Evolutionary conservation across 2,329 filamentous ascomycete genomes (phyloP).

Genomic region (Colletotrichum somersetense): DNA sequence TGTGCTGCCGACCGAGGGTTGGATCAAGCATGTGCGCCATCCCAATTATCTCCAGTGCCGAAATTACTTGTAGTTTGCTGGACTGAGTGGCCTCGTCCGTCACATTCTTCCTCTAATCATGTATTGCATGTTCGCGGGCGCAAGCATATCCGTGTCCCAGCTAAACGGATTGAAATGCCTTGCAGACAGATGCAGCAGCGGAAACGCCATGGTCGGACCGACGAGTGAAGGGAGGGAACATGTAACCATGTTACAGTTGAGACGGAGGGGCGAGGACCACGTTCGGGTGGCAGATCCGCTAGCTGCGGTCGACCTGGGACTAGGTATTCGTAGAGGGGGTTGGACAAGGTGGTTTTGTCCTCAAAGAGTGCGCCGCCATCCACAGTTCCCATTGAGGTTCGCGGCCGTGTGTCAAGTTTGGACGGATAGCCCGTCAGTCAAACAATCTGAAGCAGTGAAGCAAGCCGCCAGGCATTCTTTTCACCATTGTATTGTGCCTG

Average conservation of each 20-base stretch:
- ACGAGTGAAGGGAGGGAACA: slow-evolving; percentile 26
- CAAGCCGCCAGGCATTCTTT: slow-evolving; percentile 18
- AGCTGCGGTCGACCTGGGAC: slow-evolving; percentile 37
- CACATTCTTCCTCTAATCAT: not conserved
- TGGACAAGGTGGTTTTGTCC: slow-evolving; percentile 35
- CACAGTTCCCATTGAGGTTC: slow-evolving; percentile 34
- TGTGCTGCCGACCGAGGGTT: slow-evolving; percentile 11
- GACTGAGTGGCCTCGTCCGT: slow-evolving; percentile 8
- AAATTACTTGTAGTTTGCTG: not conserved
- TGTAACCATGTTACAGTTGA: slow-evolving; percentile 39
- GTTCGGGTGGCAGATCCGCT: slow-evolving; percentile 42
- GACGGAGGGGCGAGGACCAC: slow-evolving; percentile 38
- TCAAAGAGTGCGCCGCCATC: slow-evolving; percentile 3
- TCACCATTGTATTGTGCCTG: not conserved
- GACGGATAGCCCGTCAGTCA: slow-evolving; percentile 38
- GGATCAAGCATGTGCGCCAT: slow-evolving; percentile 1
- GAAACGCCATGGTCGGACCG: slow-evolving; percentile 22
- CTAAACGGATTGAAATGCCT: slow-evolving; percentile 11
- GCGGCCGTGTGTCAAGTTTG: slow-evolving; percentile 41
- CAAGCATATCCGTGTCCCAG: slow-evolving; percentile 14
- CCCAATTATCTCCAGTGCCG: not conserved
- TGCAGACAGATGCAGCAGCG: slow-evolving; percentile 26
- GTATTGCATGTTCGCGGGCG: slow-evolving; percentile 7
- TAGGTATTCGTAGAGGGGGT: slow-evolving; percentile 2
- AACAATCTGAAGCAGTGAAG: slow-evolving; percentile 36